phyloP scores from a whole-genome alignment of 805 yeast species.

The Cyberlindnera sargentensis region DNA sequence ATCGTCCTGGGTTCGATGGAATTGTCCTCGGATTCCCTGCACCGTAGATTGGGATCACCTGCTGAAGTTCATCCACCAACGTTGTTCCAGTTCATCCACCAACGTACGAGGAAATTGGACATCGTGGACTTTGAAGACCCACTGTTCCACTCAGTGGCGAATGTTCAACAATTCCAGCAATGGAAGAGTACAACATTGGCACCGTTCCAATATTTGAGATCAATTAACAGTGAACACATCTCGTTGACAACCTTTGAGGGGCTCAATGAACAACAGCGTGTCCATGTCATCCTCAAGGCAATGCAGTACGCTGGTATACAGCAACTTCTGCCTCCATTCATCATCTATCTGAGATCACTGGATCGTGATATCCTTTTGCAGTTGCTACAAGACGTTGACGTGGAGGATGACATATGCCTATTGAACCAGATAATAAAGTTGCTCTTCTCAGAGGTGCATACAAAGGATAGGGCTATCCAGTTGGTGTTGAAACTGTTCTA shows the following conservation, averaged over 20 bases:
- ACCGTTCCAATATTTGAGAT: conserved; percentile 24
- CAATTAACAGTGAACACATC: background rate
- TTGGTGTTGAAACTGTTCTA: conserved; percentile 1
- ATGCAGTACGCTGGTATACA: background rate
- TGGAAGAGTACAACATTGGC: conserved; percentile 25
- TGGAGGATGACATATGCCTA: background rate
- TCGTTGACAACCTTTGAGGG: background rate
- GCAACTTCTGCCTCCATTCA: background rate
- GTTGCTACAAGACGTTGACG: conserved; percentile 1
- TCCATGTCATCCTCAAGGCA: background rate
- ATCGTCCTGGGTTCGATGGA: background rate
- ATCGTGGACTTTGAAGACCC: conserved; percentile 9
- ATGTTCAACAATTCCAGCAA: conserved; percentile 1
- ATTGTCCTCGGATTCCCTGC: conserved; percentile 1
- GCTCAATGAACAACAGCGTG: background rate
- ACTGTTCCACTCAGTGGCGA: conserved; percentile 16
- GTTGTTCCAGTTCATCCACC: conserved; percentile 8
- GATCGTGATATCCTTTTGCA: background rate
- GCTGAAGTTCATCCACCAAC: background rate
- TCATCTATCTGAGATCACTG: background rate
- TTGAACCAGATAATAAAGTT: conserved; percentile 3
- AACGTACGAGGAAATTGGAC: conserved; percentile 5
- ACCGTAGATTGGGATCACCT: background rate
- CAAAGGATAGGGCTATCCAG: background rate
- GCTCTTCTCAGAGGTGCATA: conserved; percentile 1